phyloP scores from a whole-genome alignment of 208 protist species.

The Lotmaria passim region DNA sequence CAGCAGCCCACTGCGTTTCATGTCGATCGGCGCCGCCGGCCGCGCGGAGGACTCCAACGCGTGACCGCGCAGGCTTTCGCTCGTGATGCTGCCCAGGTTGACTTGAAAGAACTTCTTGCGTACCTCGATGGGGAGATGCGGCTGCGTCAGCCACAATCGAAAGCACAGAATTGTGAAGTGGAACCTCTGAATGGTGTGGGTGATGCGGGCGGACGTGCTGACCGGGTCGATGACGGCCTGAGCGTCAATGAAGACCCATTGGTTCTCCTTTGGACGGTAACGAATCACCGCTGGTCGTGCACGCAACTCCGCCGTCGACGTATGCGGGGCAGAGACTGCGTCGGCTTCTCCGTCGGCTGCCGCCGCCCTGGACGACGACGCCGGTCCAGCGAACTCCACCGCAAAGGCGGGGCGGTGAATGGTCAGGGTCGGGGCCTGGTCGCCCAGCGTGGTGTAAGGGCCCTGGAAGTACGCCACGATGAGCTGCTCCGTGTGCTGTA shows the following conservation, averaged over 20 bases:
- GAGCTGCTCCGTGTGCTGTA: constrained; percentile 70
- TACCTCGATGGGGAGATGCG: constrained; percentile 84
- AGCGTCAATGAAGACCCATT: constrained; percentile 89
- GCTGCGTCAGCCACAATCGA: constrained; percentile 79
- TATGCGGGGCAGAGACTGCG: neutral
- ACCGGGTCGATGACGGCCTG: constrained; percentile 78
- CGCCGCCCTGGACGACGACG: neutral
- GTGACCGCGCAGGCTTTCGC: constrained; percentile 57
- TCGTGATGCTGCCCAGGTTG: constrained; percentile 65
- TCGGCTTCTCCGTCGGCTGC: neutral
- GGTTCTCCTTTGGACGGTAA: constrained; percentile 88
- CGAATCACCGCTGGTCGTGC: constrained; percentile 76
- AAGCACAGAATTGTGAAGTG: constrained; percentile 85
- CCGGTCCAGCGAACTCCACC: constrained; percentile 40
- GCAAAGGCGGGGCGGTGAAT: constrained; percentile 85
- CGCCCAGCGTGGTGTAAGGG: constrained; percentile 68
- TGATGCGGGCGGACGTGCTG: constrained; percentile 53
- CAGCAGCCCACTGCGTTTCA: constrained; percentile 89
- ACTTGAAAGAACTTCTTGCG: constrained; percentile 87
- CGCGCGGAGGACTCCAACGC: constrained; percentile 52
- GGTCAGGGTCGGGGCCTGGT: constrained; percentile 84
- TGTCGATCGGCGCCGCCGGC: constrained; percentile 75
- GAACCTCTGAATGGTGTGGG: constrained; percentile 66
- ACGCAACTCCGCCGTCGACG: constrained; percentile 44
- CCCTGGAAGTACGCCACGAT: constrained; percentile 85